Evolutionary conservation across 176 grass and related monocot genomes (phyloP), one percentile per base, ranked within the genome.

Genomic region (Metroxylon sagu): DNA sequence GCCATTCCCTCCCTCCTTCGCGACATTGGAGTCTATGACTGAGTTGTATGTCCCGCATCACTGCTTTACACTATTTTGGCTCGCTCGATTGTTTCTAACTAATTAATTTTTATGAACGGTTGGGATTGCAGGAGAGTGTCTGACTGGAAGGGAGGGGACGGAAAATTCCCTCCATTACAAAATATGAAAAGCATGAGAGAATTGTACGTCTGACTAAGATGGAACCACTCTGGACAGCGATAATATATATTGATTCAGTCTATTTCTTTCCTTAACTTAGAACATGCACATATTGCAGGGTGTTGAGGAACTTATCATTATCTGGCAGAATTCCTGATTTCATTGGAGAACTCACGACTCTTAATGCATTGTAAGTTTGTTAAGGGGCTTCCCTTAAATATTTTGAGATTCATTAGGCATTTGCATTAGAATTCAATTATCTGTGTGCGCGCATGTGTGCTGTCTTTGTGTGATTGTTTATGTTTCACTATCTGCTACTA

Each of bases 251-350:
- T 2, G 2, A 14, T 21, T 3, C 0, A 19, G 53, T 10, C 18
- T 19, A 23, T 19, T 55, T 21, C 35, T 43, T 43, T 43, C 35
- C 21, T 55, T 2, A 55, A 21, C 35, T 43, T 6, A 55, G 17
- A 21, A 55, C 3, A 55, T 19, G 18, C 21, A 26, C 18, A 29
- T 30, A 26, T 26, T 35, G 50, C 64, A 66, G 64, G 64, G 64
- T 66, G 18, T 26, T 66, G 25, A 53, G 64, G 4, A 66, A 66
- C 21, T 66, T 66, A 26, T 66, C 64, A 19, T 53, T 66, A 18
- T 29, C 64, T 1, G 64, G 26, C 8, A 6, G 18, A 18, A 50
- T 66, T 66, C 50, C 64, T 31, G 25, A 66, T 66, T 66, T 53
- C 31, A 52, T 66, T 31, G 16, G 2, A 52, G 17, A 66, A 4